Base-by-base conservation (phyloP, 257 asterid genomes). In the Nicotiana obtusifolia region DNA sequence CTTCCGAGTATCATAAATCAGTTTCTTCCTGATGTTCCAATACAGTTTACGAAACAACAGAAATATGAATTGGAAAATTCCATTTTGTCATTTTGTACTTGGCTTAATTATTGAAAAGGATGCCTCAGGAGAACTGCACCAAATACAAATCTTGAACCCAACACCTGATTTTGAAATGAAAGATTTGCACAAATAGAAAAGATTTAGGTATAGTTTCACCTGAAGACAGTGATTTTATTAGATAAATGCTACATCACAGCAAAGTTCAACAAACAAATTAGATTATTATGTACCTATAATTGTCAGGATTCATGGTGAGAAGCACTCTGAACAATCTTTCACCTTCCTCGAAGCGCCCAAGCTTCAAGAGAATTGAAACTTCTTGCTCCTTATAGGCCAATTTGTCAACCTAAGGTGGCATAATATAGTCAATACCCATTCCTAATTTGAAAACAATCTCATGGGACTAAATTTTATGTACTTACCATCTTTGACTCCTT, bases 261-360 rank as follows among this genome's bases (percentile, higher is more conserved):
- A 71, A 71, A 71, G 62, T 49, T 49, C 62, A 73, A 24, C 16
- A 73, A 49, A 47, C 41, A 24, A 73, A 49, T 7, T 73, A 73
- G 62, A 49, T 73, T 24, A 73, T 7, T 73, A 73, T 24, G 62
- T 84, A 94, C 98, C 98, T 87, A 86, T 94, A 96, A 86, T 96
- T 94, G 86, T 96, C 98, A 73, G 99, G 97, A 89, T 96, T 96
- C 97, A 92, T 88, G 2, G 94, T 86, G 81, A 94, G 98, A 37
- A 96, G 89, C 86, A 86, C 85, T 90, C 84, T 90, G 89, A 94
- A 94, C 78, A 91, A 85, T 64, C 88, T 91, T 89, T 89, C 97
- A 81, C 94, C 97, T 88, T 94, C 98, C 59, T 90, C 95, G 49
- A 89, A 80, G 79, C 78, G 90, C 78, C 92, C 91, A 83, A 96